Base-by-base conservation (phyloP, 1,284 basidiomycete genomes). In the Pholiota adiposa region DNA sequence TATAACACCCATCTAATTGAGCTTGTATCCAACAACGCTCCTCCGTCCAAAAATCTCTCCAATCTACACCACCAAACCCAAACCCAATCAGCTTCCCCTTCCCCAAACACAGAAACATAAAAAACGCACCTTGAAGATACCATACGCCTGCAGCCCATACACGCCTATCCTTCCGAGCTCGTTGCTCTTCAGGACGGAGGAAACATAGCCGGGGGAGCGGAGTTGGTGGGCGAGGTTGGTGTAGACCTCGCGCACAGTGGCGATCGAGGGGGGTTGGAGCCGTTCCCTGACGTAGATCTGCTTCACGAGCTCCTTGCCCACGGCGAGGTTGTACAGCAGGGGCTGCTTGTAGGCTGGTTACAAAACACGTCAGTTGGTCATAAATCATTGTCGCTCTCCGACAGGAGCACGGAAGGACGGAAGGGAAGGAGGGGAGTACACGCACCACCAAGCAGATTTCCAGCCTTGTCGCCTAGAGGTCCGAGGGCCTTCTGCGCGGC, bases 261-360 rank as follows among this genome's bases (percentile, higher is more conserved):
- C 75, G 54, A 92, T 61, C 25, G 87, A 87, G 14, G 96, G 97
- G 16, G 94, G 94, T 51, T 90, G 86, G 56, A 98, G 85, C 62
- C 87, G 86, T 79, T 98, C 97, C 50, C 89, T 87, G 65, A 92
- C 77, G 81, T 98, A 98, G 62, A 98, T 86, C 73, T 97, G 94
- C 79, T 96, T 96, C 67, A 88, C 76, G 66, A 98, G 73, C 71
- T 96, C 94, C 61, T 89, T 87, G 51, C 88, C 83, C 59, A 98
- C 94, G 60, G 92, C 80, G 56, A 92, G 79, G 81, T 96, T 96
- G 82, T 95, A 96, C 29, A 86, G 67, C 55, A 96, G 67, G 16
- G 95, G 94, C 72, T 93, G 83, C 65, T 87, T 86, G 81, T 96
- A 95, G 31, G 87, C 94, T 96, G 70, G 5, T 63, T n/a, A n/a